phyloP scores from a whole-genome alignment of 306 rosid genomes.

The Lupinus albus region DNA sequence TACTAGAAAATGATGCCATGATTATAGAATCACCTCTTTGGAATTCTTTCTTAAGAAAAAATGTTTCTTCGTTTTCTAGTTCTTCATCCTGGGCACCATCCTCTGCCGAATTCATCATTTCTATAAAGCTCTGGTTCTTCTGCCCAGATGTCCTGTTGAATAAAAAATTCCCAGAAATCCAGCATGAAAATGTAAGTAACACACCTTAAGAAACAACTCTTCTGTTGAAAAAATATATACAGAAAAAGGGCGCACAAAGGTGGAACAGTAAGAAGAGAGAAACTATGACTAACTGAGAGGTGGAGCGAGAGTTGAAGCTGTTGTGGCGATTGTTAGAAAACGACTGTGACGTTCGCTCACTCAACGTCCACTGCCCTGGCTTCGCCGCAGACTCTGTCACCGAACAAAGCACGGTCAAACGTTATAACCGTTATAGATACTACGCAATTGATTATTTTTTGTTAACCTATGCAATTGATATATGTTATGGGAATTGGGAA shows the following conservation, averaged over 20 bases:
- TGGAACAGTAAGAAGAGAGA: conserved; percentile 22
- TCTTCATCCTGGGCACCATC: conserved; percentile 64
- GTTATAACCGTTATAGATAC: conserved; percentile 33
- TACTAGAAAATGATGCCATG: neutral
- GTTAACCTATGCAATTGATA: too few species aligned
- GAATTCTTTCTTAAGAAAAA: conserved; percentile 68
- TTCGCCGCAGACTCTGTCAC: conserved; percentile 54
- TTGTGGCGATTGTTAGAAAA: conserved; percentile 68
- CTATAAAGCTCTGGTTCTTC: conserved; percentile 81
- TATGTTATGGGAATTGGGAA: too few species aligned
- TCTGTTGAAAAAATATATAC: neutral
- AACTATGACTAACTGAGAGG: conserved; percentile 73
- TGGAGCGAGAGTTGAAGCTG: conserved; percentile 70
- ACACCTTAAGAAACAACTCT: conserved; percentile 31
- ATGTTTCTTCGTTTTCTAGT: conserved; percentile 67
- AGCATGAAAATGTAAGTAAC: conserved; percentile 18
- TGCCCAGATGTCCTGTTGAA: conserved; percentile 68
- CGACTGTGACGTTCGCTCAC: conserved; percentile 74
- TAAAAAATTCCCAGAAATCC: conserved; percentile 33
- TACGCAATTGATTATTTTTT: too few species aligned
- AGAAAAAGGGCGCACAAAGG: neutral
- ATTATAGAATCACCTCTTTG: conserved; percentile 52
- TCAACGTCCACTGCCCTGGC: conserved; percentile 65
- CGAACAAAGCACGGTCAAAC: conserved; percentile 12
- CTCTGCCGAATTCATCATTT: conserved; percentile 85